Evolutionary conservation across 2,329 filamentous ascomycete species (phyloP).

Genomic region (Sphaerulina musiva): DNA sequence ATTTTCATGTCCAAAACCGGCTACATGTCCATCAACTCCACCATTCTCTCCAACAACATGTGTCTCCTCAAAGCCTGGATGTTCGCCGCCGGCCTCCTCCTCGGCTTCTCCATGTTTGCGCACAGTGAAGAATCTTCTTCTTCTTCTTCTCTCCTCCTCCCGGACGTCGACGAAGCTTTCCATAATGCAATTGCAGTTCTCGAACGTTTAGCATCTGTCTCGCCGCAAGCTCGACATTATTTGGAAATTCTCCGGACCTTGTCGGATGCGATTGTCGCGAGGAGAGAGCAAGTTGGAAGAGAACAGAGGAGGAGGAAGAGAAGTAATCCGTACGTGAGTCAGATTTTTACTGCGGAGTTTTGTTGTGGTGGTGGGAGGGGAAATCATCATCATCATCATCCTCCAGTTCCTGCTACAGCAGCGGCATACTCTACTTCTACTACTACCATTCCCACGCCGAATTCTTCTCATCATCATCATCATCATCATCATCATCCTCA

Average conservation of each 20-base stretch:
- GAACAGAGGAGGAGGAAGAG: conserved; percentile 21
- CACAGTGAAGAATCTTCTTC: conserved; percentile 23
- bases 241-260: conserved; percentile 46
- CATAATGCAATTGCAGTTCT: conserved; percentile 47
- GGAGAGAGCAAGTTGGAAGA: conserved; percentile 15
- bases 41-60: conserved; percentile 49
- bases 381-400: too few relatives aligned
- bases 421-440: too few relatives aligned
- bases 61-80: conserved; percentile 51
- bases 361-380: conserved; percentile 4
- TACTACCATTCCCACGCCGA: background rate
- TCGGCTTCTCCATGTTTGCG: conserved; percentile 53
- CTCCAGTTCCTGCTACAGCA: too few relatives aligned
- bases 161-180: conserved; percentile 47
- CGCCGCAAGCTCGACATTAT: conserved; percentile 53
- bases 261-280: conserved; percentile 18
- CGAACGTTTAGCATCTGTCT: conserved; percentile 43
- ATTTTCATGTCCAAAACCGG: conserved; percentile 52
- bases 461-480: conserved; percentile 1
- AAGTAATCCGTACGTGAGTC: conserved; percentile 19
- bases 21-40: conserved; percentile 34
- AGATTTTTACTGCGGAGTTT: conserved; percentile 22
- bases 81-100: conserved; percentile 52
- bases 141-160: conserved; percentile 28
- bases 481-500: too few relatives aligned